A percentile compares a stretch with the other conserved stretches of the same genome.
phyloP scores from a whole-genome alignment of 2,329 filamentous ascomycete species.

The Fusarium beomiforme region DNA sequence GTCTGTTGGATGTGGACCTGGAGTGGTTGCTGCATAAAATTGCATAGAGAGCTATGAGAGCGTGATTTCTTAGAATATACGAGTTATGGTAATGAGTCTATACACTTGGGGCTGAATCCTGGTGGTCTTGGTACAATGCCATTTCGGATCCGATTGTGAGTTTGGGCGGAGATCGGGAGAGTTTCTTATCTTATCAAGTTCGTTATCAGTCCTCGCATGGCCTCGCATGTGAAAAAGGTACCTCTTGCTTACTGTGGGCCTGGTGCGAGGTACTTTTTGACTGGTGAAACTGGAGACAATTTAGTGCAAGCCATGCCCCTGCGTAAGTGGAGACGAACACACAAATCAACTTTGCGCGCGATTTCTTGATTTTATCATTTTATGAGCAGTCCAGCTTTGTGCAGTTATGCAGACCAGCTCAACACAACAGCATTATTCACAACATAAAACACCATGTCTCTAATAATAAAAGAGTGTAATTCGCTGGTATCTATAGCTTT shows the following conservation, averaged over 20 bases:
- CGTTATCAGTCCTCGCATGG: neutral
- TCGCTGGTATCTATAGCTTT: neutral
- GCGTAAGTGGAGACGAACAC: neutral
- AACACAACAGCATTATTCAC: neutral
- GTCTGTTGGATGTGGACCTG: conserved; percentile 14
- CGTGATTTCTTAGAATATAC: neutral
- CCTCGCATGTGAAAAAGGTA: neutral
- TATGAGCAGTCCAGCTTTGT: neutral
- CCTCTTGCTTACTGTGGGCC: neutral
- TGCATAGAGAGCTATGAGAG: neutral
- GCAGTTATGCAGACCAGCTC: neutral
- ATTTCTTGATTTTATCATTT: conserved; percentile 15
- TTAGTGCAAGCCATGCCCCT: conserved; percentile 1
- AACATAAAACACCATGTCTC: too few species aligned
- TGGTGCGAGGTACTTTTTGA: neutral
- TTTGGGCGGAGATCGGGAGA: neutral
- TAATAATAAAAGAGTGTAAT: neutral
- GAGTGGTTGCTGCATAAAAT: conserved; percentile 1
- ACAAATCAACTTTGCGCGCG: conserved; percentile 1
- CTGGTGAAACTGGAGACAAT: neutral
- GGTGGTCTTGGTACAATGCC: neutral
- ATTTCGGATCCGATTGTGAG: neutral
- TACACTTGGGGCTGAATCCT: neutral
- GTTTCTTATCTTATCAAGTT: neutral
- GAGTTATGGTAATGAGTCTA: neutral